A percentile compares a stretch with the other conserved stretches of the same genome.
Evolutionary conservation across 192 early-diverging fungal genomes (phyloP).

Genomic region (Spizellomyces sp.): DNA sequence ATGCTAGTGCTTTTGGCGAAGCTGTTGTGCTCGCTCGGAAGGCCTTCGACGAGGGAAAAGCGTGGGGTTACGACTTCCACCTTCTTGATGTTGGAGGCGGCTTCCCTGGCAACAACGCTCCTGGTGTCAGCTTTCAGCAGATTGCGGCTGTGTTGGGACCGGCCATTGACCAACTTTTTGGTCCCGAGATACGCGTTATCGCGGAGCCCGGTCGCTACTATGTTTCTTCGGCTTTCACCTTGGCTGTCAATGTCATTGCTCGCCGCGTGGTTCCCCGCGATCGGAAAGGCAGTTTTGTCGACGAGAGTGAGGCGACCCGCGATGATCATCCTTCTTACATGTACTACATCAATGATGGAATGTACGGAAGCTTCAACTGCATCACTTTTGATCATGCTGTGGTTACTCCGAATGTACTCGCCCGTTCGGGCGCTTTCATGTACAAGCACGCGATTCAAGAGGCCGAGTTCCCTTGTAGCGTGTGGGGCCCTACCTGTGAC

Average conservation of each 20-base stretch:
- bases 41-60: constrained; percentile 87
- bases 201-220: constrained; percentile 98
- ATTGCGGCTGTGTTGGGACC: constrained; percentile 77
- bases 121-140: constrained; percentile 81
- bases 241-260: constrained; percentile 92
- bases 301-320: constrained; percentile 1
- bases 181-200: constrained; percentile 86
- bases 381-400: constrained; percentile 95
- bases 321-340: constrained; percentile 61
- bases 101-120: constrained; percentile 82
- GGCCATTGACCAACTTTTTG: constrained; percentile 80
- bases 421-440: constrained; percentile 46
- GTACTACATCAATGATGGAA: constrained; percentile 98
- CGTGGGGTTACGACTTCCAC: constrained; percentile 71
- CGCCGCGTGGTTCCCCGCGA: constrained; percentile 75
- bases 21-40: constrained; percentile 82
- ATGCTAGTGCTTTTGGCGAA: constrained; percentile 85
- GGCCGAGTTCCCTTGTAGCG: constrained; percentile 61
- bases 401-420: constrained; percentile 71
- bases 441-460: constrained; percentile 32
- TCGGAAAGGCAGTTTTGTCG: background rate
- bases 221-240: constrained; percentile 89
- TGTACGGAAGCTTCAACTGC: constrained; percentile 98
- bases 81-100: constrained; percentile 82
- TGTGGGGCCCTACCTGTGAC: constrained; percentile 99